Evolutionary conservation across 495 filamentous ascomycete genomes (phyloP).

Genomic region (Xylaria acuta): DNA sequence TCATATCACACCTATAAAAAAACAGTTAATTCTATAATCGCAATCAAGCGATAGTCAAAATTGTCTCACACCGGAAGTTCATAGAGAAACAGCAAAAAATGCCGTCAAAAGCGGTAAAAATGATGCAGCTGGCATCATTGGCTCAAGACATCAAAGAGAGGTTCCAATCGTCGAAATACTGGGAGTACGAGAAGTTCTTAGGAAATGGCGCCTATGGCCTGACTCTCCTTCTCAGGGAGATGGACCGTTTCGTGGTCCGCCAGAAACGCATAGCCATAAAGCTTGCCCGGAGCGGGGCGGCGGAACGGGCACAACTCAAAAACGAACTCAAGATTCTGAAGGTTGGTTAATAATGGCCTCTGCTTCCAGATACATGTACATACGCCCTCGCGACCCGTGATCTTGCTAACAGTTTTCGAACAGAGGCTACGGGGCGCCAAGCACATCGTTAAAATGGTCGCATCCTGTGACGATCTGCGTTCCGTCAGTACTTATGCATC

Average conservation of each 20-base stretch:
- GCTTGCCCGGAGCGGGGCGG: background rate
- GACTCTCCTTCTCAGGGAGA: constrained; percentile 5
- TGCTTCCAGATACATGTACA: background rate
- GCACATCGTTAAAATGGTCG: constrained; percentile 12
- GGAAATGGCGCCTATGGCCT: constrained; percentile 1
- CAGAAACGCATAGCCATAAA: constrained; percentile 13
- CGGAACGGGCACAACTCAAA: background rate
- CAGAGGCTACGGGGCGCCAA: constrained; percentile 5
- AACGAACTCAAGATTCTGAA: background rate
- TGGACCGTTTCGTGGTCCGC: background rate
- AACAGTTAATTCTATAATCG: background rate
- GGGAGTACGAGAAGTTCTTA: constrained; percentile 19
- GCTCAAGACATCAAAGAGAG: background rate
- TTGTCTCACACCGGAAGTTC: background rate
- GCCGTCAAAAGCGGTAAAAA: background rate
- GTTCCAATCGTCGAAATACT: background rate
- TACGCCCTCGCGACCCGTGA: background rate
- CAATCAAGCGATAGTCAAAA: background rate
- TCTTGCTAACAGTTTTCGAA: background rate
- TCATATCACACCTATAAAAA: background rate
- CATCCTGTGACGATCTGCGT: background rate
- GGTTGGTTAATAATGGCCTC: background rate
- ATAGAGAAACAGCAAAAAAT: background rate
- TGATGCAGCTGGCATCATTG: background rate
- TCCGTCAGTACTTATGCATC: background rate